Base-by-base conservation (phyloP, 2,329 filamentous ascomycete genomes). In the Penicillium psychrosexuale region DNA sequence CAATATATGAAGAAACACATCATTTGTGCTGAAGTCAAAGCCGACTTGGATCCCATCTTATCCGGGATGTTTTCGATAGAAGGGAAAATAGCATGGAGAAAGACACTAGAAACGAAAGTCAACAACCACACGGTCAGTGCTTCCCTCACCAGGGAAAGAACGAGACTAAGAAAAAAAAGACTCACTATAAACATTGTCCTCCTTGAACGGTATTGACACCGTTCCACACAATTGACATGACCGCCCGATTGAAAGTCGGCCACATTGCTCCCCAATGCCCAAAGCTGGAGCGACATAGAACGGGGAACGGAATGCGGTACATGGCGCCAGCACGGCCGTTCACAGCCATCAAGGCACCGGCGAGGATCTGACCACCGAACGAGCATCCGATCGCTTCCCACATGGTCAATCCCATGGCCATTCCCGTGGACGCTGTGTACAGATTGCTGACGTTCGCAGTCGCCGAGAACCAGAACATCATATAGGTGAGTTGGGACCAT, bases 201-300 rank as follows among this genome's bases (percentile, higher is more conserved):
- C 73, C 73, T 44, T 73, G 71, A 0, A 72, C 70, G 0, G 66
- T 63, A 42, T 76, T 77, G 1, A 78, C 74, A 2, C 75, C 75
- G 43, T 76, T 76, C 76, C 75, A 79, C 5, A 79, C 75, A 48
- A 77, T 74, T 2, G 75, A 69, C 74, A 78, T 77, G 13, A 75
- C 72, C 7, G 75, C 77, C 17, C 77, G 59, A 42, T 66, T 66
- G 3, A 65, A 57, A 7, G 60, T 63, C 1, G 77, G 77, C 76
- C 77, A 80, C 62, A 72, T 71, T 0, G 75, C 75, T 24, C 77
- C 77, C 56, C 72, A 78, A 1, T 77, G 61, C 6, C 77, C 77
- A 59, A 78, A 80, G 0, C 73, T 69, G 1, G 75, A 64, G 37
- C 77, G 72, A 61, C 71, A 74, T 15, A 77, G 55, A 7, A 78